These are phyloP conservation scores for Podaxis sp. DNA, from an alignment of 768 basidiomycete genomes.

Conservation along the genomic window DNA sequence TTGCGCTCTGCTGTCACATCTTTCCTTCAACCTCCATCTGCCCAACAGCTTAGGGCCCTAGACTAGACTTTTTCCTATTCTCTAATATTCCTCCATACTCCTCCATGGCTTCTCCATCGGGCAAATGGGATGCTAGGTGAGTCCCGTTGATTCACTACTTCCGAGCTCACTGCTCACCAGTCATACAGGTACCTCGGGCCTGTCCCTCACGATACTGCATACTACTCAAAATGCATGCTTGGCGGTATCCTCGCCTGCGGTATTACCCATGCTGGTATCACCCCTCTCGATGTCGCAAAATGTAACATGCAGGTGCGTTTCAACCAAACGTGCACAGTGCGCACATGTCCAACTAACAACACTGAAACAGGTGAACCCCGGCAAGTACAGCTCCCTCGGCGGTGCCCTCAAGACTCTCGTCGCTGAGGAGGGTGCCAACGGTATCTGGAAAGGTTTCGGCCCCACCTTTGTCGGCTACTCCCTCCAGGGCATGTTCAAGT, in stretches of 20 bases:
- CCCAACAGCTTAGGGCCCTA: conserved; percentile 19
- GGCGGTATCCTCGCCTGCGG: conserved; percentile 88
- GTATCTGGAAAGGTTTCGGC: conserved; percentile 93
- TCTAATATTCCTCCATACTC: conserved; percentile 30
- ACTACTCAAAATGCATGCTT: conserved; percentile 86
- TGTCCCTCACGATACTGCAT: conserved; percentile 70
- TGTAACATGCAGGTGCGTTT: conserved; percentile 84
- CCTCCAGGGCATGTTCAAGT: conserved; percentile 97
- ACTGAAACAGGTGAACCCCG: conserved; percentile 62
- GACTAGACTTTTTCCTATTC: conserved; percentile 12
- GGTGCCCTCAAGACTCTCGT: conserved; percentile 63
- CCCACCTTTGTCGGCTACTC: conserved; percentile 94
- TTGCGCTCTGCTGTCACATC: conserved; percentile 12
- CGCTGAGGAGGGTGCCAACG: conserved; percentile 78
- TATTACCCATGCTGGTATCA: conserved; percentile 84
- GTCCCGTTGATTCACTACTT: conserved; percentile 13
- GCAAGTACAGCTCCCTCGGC: conserved; percentile 69
- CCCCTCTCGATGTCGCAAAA: conserved; percentile 85
- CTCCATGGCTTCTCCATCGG: conserved; percentile 32
- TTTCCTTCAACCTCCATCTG: conserved; percentile 24
- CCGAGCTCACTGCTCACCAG: conserved; percentile 6
- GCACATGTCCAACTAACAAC: background rate
- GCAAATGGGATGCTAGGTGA: conserved; percentile 79
- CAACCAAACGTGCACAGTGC: background rate
- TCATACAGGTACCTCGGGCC: conserved; percentile 60